A percentile compares a stretch with the other conserved stretches of the same genome.
These are phyloP conservation scores for Paecilomyces niveus DNA, from an alignment of 2,329 filamentous ascomycete genomes.

Conservation along the genomic window DNA sequence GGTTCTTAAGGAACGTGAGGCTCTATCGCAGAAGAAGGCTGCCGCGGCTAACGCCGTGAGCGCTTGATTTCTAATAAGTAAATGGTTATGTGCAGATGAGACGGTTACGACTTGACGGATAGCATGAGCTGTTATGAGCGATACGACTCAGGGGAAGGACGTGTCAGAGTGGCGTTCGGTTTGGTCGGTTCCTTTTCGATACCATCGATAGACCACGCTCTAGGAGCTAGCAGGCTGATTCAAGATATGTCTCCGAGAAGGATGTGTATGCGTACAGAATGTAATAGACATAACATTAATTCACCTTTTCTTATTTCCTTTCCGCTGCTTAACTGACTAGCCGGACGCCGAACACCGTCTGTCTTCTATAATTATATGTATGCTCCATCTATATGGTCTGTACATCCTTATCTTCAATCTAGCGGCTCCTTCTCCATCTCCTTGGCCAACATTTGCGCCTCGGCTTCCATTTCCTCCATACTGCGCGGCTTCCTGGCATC, in stretches of 20 bases:
- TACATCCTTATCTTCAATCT: conserved; percentile 16
- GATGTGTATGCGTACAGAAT: background rate
- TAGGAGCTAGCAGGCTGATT: background rate
- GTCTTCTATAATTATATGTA: background rate
- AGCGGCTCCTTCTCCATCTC: conserved; percentile 31
- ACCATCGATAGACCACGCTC: background rate
- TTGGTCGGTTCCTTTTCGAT: background rate
- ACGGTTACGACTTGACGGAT: background rate
- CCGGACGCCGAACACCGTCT: background rate
- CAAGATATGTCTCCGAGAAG: background rate
- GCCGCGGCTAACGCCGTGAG: conserved; percentile 1
- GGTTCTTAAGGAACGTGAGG: conserved; percentile 66
- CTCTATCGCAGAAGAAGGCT: conserved; percentile 55
- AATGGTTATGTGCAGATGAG: background rate
- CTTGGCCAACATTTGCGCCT: conserved; percentile 61
- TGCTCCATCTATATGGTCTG: background rate
- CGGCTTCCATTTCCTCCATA: conserved; percentile 69
- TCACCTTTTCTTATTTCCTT: background rate
- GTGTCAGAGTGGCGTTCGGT: background rate
- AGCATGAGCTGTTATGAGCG: background rate
- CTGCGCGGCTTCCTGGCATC: conserved; percentile 59
- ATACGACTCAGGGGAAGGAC: background rate
- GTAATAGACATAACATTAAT: background rate
- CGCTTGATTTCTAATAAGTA: background rate
- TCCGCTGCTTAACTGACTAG: background rate